Evolutionary conservation across 371 early-diverging fungal species (phyloP).

Genomic region (Mortierella sp.): DNA sequence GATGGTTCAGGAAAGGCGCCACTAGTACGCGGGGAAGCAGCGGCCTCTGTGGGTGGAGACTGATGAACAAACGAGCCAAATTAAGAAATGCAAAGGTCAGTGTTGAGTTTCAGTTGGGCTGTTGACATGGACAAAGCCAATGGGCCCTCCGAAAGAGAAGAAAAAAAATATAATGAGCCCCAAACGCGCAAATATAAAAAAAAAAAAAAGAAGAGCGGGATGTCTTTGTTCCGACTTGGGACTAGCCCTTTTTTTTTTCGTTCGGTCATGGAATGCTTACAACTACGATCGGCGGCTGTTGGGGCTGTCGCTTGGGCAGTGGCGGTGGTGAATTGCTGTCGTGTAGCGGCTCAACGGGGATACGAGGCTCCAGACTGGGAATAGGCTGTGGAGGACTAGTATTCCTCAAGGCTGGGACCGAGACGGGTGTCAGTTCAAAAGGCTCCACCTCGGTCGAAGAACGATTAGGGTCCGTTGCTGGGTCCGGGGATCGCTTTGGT

Average conservation of each 20-base stretch:
- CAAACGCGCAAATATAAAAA: too few relatives aligned
- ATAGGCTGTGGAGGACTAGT: not conserved
- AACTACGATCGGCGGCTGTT: not conserved
- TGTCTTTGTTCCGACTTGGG: too few relatives aligned
- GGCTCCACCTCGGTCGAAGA: slow-evolving; percentile 8
- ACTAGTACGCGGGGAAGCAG: not conserved
- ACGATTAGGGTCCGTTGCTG: too few relatives aligned
- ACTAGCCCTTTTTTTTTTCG: too few relatives aligned
- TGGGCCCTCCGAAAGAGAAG: too few relatives aligned
- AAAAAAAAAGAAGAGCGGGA: too few relatives aligned
- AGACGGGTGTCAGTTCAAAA: slow-evolving; percentile 7
- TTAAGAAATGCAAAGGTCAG: too few relatives aligned
- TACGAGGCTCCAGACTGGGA: not conserved
- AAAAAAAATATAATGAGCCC: too few relatives aligned
- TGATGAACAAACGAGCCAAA: not conserved
- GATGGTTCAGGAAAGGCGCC: not conserved
- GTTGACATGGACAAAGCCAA: not conserved
- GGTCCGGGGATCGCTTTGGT: slow-evolving; percentile 9
- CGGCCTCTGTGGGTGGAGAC: not conserved
- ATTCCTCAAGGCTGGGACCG: not conserved
- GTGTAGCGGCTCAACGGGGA: too few relatives aligned
- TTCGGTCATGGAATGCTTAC: too few relatives aligned
- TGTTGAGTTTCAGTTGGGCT: not conserved
- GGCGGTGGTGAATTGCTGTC: slow-evolving; percentile 21
- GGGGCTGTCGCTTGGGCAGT: slow-evolving; percentile 13